phyloP scores from a whole-genome alignment of 1,139 yeast genomes.

The Lodderomyces metapsilosis region DNA sequence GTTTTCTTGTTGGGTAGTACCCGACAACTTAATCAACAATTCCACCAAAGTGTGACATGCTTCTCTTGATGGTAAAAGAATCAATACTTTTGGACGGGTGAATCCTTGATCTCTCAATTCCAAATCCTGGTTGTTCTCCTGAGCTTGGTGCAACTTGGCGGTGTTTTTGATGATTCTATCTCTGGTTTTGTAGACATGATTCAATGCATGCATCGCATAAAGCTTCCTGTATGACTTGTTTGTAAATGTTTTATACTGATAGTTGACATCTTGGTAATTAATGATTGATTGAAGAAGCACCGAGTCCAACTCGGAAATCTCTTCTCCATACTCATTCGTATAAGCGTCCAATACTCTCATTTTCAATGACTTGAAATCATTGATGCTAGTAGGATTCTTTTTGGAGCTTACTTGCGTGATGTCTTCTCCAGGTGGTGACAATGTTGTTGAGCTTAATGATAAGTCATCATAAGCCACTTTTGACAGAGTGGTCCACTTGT shows the following conservation, averaged over 20 bases:
- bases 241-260: constrained; percentile 47
- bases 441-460: constrained; percentile 20
- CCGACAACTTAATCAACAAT: constrained; percentile 60
- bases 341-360: constrained; percentile 32
- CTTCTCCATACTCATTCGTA: constrained; percentile 15
- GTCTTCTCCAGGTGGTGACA: constrained; percentile 30
- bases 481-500: constrained; percentile 27
- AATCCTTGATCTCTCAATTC: constrained; percentile 93
- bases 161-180: constrained; percentile 78
- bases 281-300: constrained; percentile 57
- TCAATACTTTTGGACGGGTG: constrained; percentile 85
- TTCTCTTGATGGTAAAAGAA: constrained; percentile 82
- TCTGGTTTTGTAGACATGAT: constrained; percentile 84
- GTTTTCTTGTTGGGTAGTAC: constrained; percentile 76
- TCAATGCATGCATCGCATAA: constrained; percentile 70
- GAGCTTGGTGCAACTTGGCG: constrained; percentile 47
- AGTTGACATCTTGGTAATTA: constrained; percentile 69
- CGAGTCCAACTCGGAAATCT: constrained; percentile 23
- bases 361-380: constrained; percentile 23
- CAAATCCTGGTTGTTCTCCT: constrained; percentile 46
- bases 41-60: constrained; percentile 72
- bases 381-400: constrained; percentile 8
- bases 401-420: constrained; percentile 14
- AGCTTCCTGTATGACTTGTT: constrained; percentile 58
- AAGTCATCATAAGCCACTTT: constrained; percentile 22